Percentiles rank a stretch among this genome's conserved stretches.
These are phyloP conservation scores for Quaeritorhiza haematococci DNA, from an alignment of 371 early-diverging fungal genomes.

Conservation along the genomic window DNA sequence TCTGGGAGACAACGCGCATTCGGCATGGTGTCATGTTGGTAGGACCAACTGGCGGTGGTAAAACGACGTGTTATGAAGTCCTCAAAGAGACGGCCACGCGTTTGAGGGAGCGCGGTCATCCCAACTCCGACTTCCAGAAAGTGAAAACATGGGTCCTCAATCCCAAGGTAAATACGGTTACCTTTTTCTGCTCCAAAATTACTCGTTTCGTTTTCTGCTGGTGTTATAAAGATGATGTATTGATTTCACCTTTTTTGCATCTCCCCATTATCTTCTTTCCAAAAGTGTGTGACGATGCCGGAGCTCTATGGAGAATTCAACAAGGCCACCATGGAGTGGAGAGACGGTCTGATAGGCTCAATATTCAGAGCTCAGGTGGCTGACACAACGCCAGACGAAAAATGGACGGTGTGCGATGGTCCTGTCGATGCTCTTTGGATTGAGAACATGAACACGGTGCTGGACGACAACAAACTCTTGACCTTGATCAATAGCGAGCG, in stretches of 20 bases:
- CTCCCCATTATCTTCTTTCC: not conserved
- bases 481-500: slow-evolving; percentile 59
- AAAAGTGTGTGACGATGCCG: slow-evolving; percentile 49
- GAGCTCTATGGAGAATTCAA: slow-evolving; percentile 60
- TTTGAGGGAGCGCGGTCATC: slow-evolving; percentile 25
- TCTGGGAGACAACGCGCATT: slow-evolving; percentile 51
- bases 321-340: slow-evolving; percentile 60
- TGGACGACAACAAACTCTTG: slow-evolving; percentile 61
- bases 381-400: slow-evolving; percentile 44
- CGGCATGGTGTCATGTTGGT: slow-evolving; percentile 59
- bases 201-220: not conserved
- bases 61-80: slow-evolving; percentile 49
- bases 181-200: not conserved
- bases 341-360: slow-evolving; percentile 49
- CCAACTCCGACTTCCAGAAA: slow-evolving; percentile 26
- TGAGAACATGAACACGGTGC: slow-evolving; percentile 52
- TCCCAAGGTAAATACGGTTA: slow-evolving; percentile 47
- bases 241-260: not conserved
- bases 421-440: slow-evolving; percentile 64
- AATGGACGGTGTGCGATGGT: slow-evolving; percentile 63
- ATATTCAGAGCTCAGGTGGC: slow-evolving; percentile 51
- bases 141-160: slow-evolving; percentile 53
- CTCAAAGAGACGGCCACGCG: slow-evolving; percentile 37
- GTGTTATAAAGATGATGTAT: not conserved
- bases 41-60: slow-evolving; percentile 57